Evolutionary conservation across 495 filamentous ascomycete species (phyloP).

Genomic region (Umbilicaria muhlenbergii): DNA sequence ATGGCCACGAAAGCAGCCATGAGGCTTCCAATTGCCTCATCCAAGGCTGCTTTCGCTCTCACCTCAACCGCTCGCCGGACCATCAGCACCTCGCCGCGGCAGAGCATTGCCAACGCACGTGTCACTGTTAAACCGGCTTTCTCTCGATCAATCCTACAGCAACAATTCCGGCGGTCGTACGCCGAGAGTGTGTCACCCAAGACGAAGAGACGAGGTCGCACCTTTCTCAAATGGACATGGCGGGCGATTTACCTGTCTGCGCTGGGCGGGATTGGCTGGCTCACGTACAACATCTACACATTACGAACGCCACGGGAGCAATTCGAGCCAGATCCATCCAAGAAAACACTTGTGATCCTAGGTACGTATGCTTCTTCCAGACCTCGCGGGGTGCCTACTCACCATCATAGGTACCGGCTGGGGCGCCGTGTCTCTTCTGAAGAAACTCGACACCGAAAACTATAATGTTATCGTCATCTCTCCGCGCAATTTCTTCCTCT

Average conservation of each 20-base stretch:
- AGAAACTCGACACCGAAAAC: conserved; percentile 95
- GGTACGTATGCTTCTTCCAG: conserved; percentile 38
- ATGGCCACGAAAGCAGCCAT: conserved; percentile 9
- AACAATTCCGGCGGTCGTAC: conserved; percentile 12
- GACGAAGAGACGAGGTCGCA: conserved; percentile 18
- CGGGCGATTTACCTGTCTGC: conserved; percentile 55
- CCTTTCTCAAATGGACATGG: conserved; percentile 54
- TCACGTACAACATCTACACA: conserved; percentile 68
- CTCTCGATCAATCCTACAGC: conserved; percentile 2
- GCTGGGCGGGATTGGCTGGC: conserved; percentile 48
- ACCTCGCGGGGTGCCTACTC: conserved; percentile 1
- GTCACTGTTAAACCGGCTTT: conserved; percentile 5
- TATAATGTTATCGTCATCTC: conserved; percentile 95
- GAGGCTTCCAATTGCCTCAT: neutral
- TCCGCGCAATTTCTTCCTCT: conserved; percentile 98
- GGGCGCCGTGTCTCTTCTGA: conserved; percentile 91
- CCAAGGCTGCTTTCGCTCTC: neutral
- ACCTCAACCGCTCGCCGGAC: conserved; percentile 4
- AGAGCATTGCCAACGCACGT: conserved; percentile 2
- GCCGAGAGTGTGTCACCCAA: conserved; percentile 13
- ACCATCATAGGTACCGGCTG: conserved; percentile 66
- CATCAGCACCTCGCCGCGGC: conserved; percentile 4
- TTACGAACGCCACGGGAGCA: conserved; percentile 73
- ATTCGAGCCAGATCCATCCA: conserved; percentile 59
- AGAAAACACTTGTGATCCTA: conserved; percentile 95